Evolutionary conservation across 2,329 filamentous ascomycete species (phyloP), one percentile per base, ranked within the genome.

Genomic region (Fusarium albidum): DNA sequence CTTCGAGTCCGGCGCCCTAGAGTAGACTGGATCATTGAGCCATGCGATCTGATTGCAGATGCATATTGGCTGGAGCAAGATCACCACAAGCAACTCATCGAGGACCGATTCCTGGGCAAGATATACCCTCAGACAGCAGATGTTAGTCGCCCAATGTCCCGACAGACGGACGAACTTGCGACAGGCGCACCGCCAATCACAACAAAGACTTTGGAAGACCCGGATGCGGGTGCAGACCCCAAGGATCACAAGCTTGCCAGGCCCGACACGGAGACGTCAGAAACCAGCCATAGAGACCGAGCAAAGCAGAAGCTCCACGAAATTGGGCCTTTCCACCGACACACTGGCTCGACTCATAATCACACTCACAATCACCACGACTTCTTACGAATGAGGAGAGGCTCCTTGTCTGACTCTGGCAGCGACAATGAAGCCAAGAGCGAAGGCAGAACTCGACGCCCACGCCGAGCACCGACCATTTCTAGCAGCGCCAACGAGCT

Each of bases 31-130:
- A 82, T 85, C 32, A 85, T 93, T 14, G 85, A 89, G 37, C 91
- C 94, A 1, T 87, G 90, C 49, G 93, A 98, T 69, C 82, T 97
- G 71, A 78, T 98, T 39, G 93, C 93, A 5, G 95, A 99, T 75
- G 82, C 89, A 2, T 91, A 93, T 67, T 99, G 95, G 95, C 76
- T 96, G 17, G 92, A 97, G 70, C 87, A 93, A 66, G 85, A 83
- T 27, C 79, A 88, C 52, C 92, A 97, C 72, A 96, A 93, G 70
- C 82, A 81, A 45, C 79, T 92, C 25, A 88, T 96, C 34, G 90
- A 96, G 68, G 90, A 96, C 71, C 85, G 87, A 12, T 79, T 91
- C 65, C 92, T 92, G 67, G 82, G 84, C 40, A 87, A 83, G 51
- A 84, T 97, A 12, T 96, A 90, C 57, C 80, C 84, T 2, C 73